Evolutionary conservation across 176 grass and related monocot species (phyloP).

Genomic region (Oryza brachyantha): DNA sequence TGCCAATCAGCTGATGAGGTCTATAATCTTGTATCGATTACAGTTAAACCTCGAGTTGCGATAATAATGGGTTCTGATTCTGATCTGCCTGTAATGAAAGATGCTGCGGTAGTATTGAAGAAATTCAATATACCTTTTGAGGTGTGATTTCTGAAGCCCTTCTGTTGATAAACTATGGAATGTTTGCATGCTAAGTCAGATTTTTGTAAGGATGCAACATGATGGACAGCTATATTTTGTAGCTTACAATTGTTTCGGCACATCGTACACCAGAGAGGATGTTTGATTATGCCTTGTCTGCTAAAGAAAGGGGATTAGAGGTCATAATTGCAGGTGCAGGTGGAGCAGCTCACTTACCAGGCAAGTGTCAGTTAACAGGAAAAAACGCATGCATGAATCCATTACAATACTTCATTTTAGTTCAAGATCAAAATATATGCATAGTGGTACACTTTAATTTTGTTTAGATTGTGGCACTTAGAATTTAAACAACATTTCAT

Average conservation of each 20-base stretch:
- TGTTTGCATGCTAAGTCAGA: constrained; percentile 2
- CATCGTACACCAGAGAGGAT: constrained; percentile 83
- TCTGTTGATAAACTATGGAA: background rate
- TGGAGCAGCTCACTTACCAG: constrained; percentile 92
- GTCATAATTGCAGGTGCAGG: constrained; percentile 93
- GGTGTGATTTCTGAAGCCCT: constrained; percentile 45
- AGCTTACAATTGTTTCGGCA: constrained; percentile 93
- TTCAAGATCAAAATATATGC: background rate
- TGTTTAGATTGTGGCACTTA: background rate
- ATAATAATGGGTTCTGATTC: constrained; percentile 98
- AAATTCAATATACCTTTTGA: constrained; percentile 70
- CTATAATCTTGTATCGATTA: constrained; percentile 17
- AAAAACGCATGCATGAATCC: background rate
- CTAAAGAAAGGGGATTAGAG: constrained; percentile 73
- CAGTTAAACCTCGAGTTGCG: constrained; percentile 59
- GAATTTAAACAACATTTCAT: constrained; percentile 6
- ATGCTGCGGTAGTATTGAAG: constrained; percentile 59
- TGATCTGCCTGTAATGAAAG: constrained; percentile 85
- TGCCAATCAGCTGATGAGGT: constrained; percentile 15
- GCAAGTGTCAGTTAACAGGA: constrained; percentile 31
- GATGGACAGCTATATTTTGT: constrained; percentile 22
- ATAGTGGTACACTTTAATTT: background rate
- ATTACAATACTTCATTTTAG: background rate
- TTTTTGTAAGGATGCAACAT: constrained; percentile 11
- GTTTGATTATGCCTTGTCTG: constrained; percentile 66